phyloP scores from a whole-genome alignment of 768 basidiomycete genomes.

The Asterophora lycoperdoides region DNA sequence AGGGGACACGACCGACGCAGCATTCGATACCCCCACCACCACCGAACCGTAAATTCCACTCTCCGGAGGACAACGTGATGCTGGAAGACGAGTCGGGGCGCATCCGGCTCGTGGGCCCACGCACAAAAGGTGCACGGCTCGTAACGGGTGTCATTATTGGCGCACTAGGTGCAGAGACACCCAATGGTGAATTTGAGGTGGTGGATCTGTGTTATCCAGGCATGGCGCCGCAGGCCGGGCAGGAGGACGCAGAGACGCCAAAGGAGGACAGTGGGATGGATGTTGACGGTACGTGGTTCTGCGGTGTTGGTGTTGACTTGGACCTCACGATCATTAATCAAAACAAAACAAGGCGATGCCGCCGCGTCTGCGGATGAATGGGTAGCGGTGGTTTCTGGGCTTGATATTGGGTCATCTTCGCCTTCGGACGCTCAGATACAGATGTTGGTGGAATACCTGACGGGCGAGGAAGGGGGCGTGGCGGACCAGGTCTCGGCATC shows the following conservation, averaged over 20 bases:
- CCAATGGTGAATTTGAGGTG: conserved; percentile 89
- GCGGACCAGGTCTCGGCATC: conserved; percentile 62
- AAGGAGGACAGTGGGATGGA: conserved; percentile 49
- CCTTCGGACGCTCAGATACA: conserved; percentile 71
- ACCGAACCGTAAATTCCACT: conserved; percentile 68
- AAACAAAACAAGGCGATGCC: not conserved
- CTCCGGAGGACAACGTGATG: conserved; percentile 75
- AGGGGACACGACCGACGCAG: conserved; percentile 35
- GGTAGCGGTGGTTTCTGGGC: conserved; percentile 82
- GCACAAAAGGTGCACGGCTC: conserved; percentile 53
- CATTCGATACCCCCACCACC: conserved; percentile 87
- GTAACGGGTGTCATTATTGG: conserved; percentile 93
- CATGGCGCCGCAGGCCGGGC: conserved; percentile 59
- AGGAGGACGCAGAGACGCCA: conserved; percentile 18
- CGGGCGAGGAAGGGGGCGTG: conserved; percentile 73
- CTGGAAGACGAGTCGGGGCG: conserved; percentile 96
- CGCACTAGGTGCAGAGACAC: conserved; percentile 86
- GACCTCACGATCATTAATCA: too few species aligned
- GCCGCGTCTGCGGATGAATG: conserved; percentile 53
- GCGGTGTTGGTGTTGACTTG: not conserved
- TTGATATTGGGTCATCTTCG: conserved; percentile 67
- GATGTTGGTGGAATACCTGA: conserved; percentile 86
- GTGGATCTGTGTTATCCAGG: conserved; percentile 84
- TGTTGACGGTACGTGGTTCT: conserved; percentile 52
- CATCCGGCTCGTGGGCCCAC: conserved; percentile 79